Conservation (phyloP, 2,329 filamentous ascomycete genomes). For the Teratosphaeria zuluensis region DNA sequence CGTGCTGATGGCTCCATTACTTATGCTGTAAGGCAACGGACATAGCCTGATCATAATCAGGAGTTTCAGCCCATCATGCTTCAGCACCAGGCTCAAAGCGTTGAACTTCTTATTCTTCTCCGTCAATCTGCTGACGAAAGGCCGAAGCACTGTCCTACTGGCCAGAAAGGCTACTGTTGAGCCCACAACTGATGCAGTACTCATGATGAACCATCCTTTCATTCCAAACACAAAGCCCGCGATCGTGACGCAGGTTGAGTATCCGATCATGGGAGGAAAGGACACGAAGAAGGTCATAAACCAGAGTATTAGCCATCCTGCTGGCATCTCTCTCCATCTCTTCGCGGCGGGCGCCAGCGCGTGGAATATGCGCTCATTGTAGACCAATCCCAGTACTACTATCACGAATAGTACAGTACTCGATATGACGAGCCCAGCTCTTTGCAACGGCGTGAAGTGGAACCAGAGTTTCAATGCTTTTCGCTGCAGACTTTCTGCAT, state of each 20-base stretch:
- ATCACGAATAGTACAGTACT: constrained; percentile 45
- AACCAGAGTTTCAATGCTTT: constrained; percentile 43
- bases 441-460: constrained; percentile 52
- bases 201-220: constrained; percentile 75
- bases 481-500: constrained; percentile 36
- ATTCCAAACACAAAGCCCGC: constrained; percentile 64
- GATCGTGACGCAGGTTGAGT: constrained; percentile 65
- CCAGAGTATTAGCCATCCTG: constrained; percentile 69
- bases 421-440: constrained; percentile 46
- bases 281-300: constrained; percentile 63
- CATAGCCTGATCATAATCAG: constrained; percentile 88
- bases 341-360: constrained; percentile 63
- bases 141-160: constrained; percentile 66
- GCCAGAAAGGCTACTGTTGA: constrained; percentile 71
- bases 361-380: constrained; percentile 70
- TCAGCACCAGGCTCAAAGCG: constrained; percentile 76
- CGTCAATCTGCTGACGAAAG: constrained; percentile 70
- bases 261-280: constrained; percentile 82
- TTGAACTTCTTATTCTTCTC: constrained; percentile 79
- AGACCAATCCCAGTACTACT: constrained; percentile 61
- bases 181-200: constrained; percentile 67
- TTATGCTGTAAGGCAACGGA: constrained; percentile 83
- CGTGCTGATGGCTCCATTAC: constrained; percentile 88
- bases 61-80: constrained; percentile 80
- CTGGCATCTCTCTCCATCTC: constrained; percentile 63